Evolutionary conservation across 1,284 basidiomycete genomes (phyloP), one percentile per base, ranked within the genome.

Genomic region (Ceratobasidium sp.): DNA sequence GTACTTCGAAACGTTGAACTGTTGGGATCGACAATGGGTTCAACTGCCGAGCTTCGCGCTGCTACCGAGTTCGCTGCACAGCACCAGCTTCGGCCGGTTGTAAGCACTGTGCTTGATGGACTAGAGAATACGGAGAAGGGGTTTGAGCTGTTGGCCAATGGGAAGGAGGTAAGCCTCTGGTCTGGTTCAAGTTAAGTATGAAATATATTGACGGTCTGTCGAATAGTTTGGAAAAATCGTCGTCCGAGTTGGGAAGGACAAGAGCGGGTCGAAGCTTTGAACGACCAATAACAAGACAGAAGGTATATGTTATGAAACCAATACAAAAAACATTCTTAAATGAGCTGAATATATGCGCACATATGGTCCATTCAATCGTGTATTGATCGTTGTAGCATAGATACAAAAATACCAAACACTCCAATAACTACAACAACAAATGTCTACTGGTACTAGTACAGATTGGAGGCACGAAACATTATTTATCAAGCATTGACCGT

Each of bases 11-110:
- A 93, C 77, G 87, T 92, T 60, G 87, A 89, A 72, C 81, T 96
- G 6, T 12, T 76, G 91, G 90, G 91, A 53, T 90, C 91, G 0
- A 93, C 91, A 23, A 93, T 96, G 91, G 94, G 93, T 14, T 93
- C 92, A n/a, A 85, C 85, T 71, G 83, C 86, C 71, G 93, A 96
- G 81, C 85, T 96, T 72, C 79, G 84, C 65, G 86, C 88, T 41
- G 91, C 91, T 26, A 91, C 93, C 0, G 80, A 82, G 18, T 95
- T 96, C 80, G 80, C 94, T 36, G 82, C 84, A 3, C 78, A 88
- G 77, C 89, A 94, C 76, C 83, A 82, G 55, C 89, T 96, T 74
- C 83, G 88, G 0, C 93, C 93, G 1, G 82, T 90, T 58, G 86
- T 96, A 3, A 91, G 91, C n/a, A 85, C 88, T 70, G 85, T 93